Percentiles rank a stretch among this genome's conserved stretches.
Evolutionary conservation across 2,329 filamentous ascomycete species (phyloP).

Genomic region (Fusarium agapanthi): DNA sequence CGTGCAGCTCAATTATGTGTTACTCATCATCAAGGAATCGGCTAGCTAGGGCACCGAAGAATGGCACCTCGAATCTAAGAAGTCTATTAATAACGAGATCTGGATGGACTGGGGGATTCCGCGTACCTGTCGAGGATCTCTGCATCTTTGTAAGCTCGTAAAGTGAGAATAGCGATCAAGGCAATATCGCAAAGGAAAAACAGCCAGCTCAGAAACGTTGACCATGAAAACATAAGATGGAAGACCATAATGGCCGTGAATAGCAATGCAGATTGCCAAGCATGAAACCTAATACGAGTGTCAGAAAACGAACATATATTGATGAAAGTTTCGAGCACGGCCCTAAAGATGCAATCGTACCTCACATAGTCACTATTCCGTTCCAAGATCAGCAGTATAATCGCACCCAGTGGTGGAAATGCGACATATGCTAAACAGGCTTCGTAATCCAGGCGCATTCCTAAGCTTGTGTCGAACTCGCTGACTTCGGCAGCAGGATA

Average conservation of each 20-base stretch:
- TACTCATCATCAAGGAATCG: constrained; percentile 88
- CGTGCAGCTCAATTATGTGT: constrained; percentile 1
- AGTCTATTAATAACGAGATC: background rate
- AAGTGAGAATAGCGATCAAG: constrained; percentile 78
- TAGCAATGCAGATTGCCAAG: constrained; percentile 89
- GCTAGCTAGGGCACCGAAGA: constrained; percentile 86
- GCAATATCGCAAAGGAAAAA: constrained; percentile 79
- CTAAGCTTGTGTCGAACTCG: constrained; percentile 91
- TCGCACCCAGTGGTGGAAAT: constrained; percentile 85
- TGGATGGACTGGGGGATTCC: background rate
- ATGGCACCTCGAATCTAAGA: constrained; percentile 82
- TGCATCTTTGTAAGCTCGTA: constrained; percentile 86
- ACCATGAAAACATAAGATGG: constrained; percentile 89
- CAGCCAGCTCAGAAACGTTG: constrained; percentile 82
- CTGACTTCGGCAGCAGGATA: constrained; percentile 65
- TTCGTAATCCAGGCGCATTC: constrained; percentile 87
- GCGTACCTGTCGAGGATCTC: constrained; percentile 68
- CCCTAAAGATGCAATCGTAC: constrained; percentile 56
- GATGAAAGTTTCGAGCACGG: background rate
- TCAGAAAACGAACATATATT: constrained; percentile 12
- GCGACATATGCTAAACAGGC: constrained; percentile 88
- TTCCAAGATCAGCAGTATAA: constrained; percentile 85
- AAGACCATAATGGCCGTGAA: constrained; percentile 80
- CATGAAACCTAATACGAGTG: constrained; percentile 77
- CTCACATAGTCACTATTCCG: constrained; percentile 97